Base-by-base conservation (phyloP, 140 eudicot species). In the Stevia rebaudiana region DNA sequence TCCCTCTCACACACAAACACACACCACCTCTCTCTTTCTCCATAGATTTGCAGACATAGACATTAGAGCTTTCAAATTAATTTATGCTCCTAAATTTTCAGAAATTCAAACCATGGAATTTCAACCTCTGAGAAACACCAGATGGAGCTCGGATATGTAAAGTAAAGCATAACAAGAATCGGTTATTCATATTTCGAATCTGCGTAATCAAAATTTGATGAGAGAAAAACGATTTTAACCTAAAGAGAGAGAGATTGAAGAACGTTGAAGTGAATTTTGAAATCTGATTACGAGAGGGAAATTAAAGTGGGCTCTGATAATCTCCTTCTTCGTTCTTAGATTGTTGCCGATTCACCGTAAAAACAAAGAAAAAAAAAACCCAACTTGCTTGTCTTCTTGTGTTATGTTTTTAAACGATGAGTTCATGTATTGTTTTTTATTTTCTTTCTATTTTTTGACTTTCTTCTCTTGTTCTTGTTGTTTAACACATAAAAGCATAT, bases 71-170 rank as follows among this genome's bases (percentile, higher is more conserved):
- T n/a, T n/a, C n/a, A n/a, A n/a, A n/a, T n/a, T n/a, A n/a, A n/a
- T n/a, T n/a, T n/a, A n/a, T n/a, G n/a, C n/a, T n/a, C n/a, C n/a
- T n/a, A n/a, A n/a, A n/a, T n/a, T n/a, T n/a, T n/a, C n/a, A n/a
- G n/a, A n/a, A n/a, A n/a, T n/a, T n/a, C n/a, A n/a, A n/a, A n/a
- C n/a, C n/a, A n/a, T n/a, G n/a, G n/a, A n/a, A n/a, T n/a, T n/a
- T n/a, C 35, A 70, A 54, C 51, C 33, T 35, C 39, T 51, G 47
- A 59, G 15, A 22, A 74, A 42, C 74, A 19, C 51, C 71, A 68
- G 52, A 54, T 41, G 63, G 28, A 72, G 43, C 74, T 23, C 53
- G 74, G 79, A 80, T 78, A 84, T 77, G 78, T 65, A 70, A 65
- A 55, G 1, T 25, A 11, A 61, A 58, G 30, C 21, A 60, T 35